Evolutionary conservation across 345 rosid genomes (phyloP), one percentile per base, ranked within the genome.

Genomic region (Tarenaya hassleriana): DNA sequence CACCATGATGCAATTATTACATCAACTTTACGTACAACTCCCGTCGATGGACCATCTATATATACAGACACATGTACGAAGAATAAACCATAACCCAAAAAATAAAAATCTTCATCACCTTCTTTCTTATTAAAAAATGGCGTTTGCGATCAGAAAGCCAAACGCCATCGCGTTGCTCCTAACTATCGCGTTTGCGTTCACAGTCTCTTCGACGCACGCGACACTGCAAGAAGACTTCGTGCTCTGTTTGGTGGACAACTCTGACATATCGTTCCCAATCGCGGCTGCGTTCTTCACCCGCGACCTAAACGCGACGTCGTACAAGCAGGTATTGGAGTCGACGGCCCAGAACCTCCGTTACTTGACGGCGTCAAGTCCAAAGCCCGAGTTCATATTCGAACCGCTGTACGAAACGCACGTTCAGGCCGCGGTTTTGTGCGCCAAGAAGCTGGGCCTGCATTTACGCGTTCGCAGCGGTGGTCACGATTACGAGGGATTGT

Each of bases 401-500:
- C 88, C 95, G 0, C 7, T 56, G 38, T 37, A 64, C n/a, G 83
- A 74, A 57, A 66, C 80, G 61, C 89, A 86, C 12, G 79, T 86
- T 37, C 92, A 79, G 50, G 79, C 88, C 1, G 72, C 77, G 16
- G 82, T 83, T 27, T 66, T 79, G 16, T 86, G 95, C 41, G 68
- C 82, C 10, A 77, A 70, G 43, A 13, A 75, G 46, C 75, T 71
- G 1, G 49, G 73, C 16, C 32, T 83, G 38, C 86, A 78, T 38
- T 45, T 84, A 2, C 67, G 81, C 41, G 34, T 79, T 41, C 83
- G 87, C 1, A 81, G 90, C 12, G 87, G 94, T 0, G 96, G 96
- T 10, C 94, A 79, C 52, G 89, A 84, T 62, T 83, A 76, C 16
- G 92, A 83, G 67, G 88, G 86, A 12, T 53, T 80, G 1, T 81